These are phyloP conservation scores for Poterioochromonas sp. DNA, from an alignment of 352 stramenopile genomes.

Conservation along the genomic window DNA sequence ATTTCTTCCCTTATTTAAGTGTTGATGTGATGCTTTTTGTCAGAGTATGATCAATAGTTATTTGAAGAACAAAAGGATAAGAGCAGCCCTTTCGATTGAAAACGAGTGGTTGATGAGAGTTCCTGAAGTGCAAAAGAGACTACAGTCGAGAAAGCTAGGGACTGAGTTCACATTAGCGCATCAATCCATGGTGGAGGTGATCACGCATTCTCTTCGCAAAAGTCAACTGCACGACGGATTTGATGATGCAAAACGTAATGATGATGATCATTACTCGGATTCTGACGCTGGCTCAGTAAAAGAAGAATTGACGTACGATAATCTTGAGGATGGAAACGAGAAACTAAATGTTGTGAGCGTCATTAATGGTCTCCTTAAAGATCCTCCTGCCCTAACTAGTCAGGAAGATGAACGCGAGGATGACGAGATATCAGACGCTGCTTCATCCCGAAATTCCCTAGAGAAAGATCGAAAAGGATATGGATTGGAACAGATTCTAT, in stretches of 20 bases:
- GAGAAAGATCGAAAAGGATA: too few relatives aligned
- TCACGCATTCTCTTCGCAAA: neutral
- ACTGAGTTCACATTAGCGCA: neutral
- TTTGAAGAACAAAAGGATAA: neutral
- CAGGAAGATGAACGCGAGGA: neutral
- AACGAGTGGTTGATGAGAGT: neutral
- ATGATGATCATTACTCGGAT: too few relatives aligned
- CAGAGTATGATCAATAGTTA: neutral
- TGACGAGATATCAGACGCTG: too few relatives aligned
- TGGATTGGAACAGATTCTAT: too few relatives aligned
- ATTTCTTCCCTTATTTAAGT: neutral
- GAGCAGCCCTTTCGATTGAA: neutral
- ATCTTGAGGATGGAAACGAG: too few relatives aligned
- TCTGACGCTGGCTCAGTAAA: too few relatives aligned
- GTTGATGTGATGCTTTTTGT: neutral
- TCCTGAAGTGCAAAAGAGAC: neutral
- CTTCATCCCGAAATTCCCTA: too few relatives aligned
- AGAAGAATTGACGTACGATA: too few relatives aligned
- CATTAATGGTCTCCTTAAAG: neutral
- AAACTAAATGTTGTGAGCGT: neutral
- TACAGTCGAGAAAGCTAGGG: neutral
- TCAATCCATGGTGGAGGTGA: neutral
- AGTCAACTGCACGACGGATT: neutral
- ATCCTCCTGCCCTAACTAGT: neutral
- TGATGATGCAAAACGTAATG: neutral